Evolutionary conservation across 495 filamentous ascomycete genomes (phyloP).

Genomic region (Lichenothelia convexa): DNA sequence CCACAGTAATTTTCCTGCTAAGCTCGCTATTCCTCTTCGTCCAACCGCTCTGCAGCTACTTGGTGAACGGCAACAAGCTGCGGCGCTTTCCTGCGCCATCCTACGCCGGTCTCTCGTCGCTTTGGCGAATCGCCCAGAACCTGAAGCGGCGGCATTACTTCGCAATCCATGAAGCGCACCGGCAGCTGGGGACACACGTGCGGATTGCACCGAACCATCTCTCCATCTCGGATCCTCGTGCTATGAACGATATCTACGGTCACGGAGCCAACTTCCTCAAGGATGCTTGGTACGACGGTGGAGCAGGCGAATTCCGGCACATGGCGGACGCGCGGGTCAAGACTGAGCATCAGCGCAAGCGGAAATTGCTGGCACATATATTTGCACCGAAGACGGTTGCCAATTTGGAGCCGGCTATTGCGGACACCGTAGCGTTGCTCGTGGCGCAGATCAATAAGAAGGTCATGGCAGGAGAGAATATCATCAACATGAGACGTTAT

Average conservation of each 20-base stretch:
- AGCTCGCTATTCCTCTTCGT: too few relatives aligned
- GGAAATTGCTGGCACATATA: neutral
- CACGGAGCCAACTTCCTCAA: conserved; percentile 6
- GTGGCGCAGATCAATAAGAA: conserved; percentile 5
- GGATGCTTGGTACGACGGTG: conserved; percentile 8
- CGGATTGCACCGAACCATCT: conserved; percentile 21
- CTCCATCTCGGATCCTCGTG: conserved; percentile 13
- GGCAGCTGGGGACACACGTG: conserved; percentile 6
- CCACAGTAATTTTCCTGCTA: too few relatives aligned
- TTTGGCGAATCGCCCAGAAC: conserved; percentile 6
- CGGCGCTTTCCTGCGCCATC: conserved; percentile 7
- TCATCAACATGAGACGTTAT: conserved; percentile 9
- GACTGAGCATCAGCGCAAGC: neutral
- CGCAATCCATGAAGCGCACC: conserved; percentile 4
- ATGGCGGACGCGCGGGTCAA: neutral
- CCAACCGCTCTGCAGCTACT: too few relatives aligned
- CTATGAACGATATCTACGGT: conserved; percentile 19
- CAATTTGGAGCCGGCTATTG: neutral
- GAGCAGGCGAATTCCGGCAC: neutral
- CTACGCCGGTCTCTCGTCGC: conserved; percentile 5
- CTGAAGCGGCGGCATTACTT: conserved; percentile 2
- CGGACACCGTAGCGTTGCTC: neutral
- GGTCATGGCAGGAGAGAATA: conserved; percentile 1
- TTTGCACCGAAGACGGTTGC: neutral
- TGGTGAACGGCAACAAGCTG: too few relatives aligned